These are phyloP conservation scores for Serendipita sp. DNA, from an alignment of 768 basidiomycete genomes.

Conservation along the genomic window DNA sequence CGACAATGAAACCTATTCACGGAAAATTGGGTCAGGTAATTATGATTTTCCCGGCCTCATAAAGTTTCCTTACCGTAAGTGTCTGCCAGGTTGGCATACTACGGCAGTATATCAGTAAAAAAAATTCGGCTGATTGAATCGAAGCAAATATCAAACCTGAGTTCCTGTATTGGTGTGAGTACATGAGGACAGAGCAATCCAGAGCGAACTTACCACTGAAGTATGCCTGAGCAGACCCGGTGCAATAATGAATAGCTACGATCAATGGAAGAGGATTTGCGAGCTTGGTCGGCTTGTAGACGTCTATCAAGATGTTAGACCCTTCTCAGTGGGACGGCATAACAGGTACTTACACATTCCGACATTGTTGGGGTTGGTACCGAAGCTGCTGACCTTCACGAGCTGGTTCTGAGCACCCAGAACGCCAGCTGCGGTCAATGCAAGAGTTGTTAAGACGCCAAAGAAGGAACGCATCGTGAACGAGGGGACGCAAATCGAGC, in stretches of 20 bases:
- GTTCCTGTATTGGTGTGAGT: too few species aligned
- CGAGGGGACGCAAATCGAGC: too few species aligned
- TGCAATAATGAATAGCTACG: constrained; percentile 33
- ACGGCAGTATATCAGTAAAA: constrained; percentile 13
- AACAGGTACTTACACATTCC: constrained; percentile 21
- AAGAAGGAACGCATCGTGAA: too few species aligned
- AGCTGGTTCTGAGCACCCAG: background rate
- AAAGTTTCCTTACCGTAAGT: constrained; percentile 16
- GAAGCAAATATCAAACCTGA: background rate
- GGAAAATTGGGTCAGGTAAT: too few species aligned
- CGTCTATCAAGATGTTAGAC: background rate
- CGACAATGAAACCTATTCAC: constrained; percentile 27
- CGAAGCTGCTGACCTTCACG: constrained; percentile 22
- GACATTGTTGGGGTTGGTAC: constrained; percentile 38
- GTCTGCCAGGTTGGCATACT: constrained; percentile 36
- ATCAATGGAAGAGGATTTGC: constrained; percentile 29
- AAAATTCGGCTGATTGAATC: background rate
- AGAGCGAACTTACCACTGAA: constrained; percentile 24
- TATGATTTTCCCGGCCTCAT: too few species aligned
- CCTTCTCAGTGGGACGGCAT: constrained; percentile 18
- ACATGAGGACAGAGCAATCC: too few species aligned
- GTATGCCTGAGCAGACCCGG: constrained; percentile 36
- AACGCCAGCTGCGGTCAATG: background rate
- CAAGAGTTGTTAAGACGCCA: too few species aligned
- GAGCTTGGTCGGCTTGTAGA: constrained; percentile 22